Evolutionary conservation across 1,284 basidiomycete species (phyloP).

Genomic region (Ceratobasidium sp.): DNA sequence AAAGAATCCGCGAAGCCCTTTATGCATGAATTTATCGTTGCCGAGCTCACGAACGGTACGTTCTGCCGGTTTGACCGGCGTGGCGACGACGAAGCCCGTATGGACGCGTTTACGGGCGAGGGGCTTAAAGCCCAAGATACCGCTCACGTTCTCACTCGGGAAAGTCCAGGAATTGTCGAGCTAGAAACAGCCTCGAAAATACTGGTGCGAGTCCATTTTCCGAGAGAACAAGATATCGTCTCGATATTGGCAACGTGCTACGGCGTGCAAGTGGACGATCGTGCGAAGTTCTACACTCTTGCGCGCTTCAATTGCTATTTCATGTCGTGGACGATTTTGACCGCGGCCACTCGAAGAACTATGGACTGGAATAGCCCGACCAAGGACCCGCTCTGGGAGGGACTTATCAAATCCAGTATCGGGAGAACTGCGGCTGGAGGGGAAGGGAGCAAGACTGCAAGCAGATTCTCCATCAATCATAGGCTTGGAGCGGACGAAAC

Average conservation of each 20-base stretch:
- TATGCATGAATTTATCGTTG: constrained; percentile 32
- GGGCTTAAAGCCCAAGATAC: constrained; percentile 20
- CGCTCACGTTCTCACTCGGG: background rate
- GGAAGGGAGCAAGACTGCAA: too few relatives aligned
- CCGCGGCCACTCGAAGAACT: background rate
- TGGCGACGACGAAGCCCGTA: background rate
- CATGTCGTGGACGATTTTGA: constrained; percentile 31
- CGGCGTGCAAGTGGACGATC: constrained; percentile 13
- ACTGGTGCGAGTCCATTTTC: background rate
- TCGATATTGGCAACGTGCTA: constrained; percentile 15
- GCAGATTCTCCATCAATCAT: too few relatives aligned
- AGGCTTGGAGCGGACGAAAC: too few relatives aligned
- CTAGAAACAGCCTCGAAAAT: background rate
- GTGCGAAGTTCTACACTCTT: constrained; percentile 12
- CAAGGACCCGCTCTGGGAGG: constrained; percentile 12
- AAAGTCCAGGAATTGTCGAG: background rate
- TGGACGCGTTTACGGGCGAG: background rate
- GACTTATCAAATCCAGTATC: background rate
- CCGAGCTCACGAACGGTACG: constrained; percentile 2
- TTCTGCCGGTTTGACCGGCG: constrained; percentile 23
- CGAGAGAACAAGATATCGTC: constrained; percentile 8
- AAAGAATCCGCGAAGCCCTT: background rate
- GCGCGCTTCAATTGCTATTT: constrained; percentile 36
- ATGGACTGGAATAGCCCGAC: background rate
- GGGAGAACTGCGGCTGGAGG: too few relatives aligned